These are phyloP conservation scores for Brasilioporus rufonigricans DNA, from an alignment of 768 basidiomycete species.

Conservation along the genomic window DNA sequence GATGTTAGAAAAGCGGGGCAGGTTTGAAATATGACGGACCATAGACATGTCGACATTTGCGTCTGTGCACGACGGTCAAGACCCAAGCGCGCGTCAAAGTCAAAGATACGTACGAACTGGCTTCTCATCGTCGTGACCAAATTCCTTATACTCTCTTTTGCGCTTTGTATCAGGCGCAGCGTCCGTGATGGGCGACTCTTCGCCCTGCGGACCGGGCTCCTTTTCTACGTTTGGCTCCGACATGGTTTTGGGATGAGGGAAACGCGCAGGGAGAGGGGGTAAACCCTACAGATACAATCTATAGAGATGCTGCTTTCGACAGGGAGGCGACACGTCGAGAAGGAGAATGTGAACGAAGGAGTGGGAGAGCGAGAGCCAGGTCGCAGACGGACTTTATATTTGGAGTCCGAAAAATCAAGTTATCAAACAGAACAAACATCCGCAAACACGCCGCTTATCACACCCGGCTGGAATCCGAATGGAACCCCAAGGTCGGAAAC, in stretches of 20 bases:
- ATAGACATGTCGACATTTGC: conserved; percentile 86
- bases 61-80: conserved; percentile 42
- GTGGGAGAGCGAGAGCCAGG: conserved; percentile 31
- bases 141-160: conserved; percentile 88
- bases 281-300: conserved; percentile 31
- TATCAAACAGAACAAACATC: conserved; percentile 27
- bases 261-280: conserved; percentile 1
- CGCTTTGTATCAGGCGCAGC: conserved; percentile 38
- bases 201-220: conserved; percentile 60
- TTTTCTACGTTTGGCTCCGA: conserved; percentile 52
- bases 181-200: conserved; percentile 38
- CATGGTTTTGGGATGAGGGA: conserved; percentile 15
- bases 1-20: not conserved
- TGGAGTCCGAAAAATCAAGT: conserved; percentile 23
- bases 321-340: conserved; percentile 3
- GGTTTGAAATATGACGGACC: conserved; percentile 37
- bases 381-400: conserved; percentile 36
- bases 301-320: conserved; percentile 18
- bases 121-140: conserved; percentile 68
- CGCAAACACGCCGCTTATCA: conserved; percentile 27
- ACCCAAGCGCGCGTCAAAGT: not conserved
- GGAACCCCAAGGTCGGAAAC: conserved; percentile 18
- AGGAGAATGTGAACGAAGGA: conserved; percentile 23
- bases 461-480: conserved; percentile 23
- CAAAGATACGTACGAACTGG: conserved; percentile 55